phyloP scores from a whole-genome alignment of 1,284 basidiomycete genomes.

The Microbotryum scabiosae region DNA sequence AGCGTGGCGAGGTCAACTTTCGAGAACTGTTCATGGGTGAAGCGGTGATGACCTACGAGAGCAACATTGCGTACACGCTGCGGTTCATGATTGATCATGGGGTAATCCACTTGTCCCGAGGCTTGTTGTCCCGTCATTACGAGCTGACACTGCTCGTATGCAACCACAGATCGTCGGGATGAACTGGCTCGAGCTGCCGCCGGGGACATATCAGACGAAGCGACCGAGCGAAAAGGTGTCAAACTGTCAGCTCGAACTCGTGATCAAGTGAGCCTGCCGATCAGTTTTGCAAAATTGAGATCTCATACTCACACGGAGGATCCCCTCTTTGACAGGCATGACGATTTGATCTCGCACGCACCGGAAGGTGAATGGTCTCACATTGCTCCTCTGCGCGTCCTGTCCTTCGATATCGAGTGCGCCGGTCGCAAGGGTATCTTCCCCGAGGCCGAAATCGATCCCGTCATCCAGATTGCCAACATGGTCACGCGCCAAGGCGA shows the following conservation, averaged over 20 bases:
- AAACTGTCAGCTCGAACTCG: slow-evolving; percentile 76
- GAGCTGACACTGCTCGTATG: background rate
- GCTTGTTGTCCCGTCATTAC: background rate
- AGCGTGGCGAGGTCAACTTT: slow-evolving; percentile 69
- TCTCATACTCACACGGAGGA: slow-evolving; percentile 8
- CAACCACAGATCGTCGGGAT: slow-evolving; percentile 71
- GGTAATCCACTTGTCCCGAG: slow-evolving; percentile 44
- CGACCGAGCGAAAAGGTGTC: slow-evolving; percentile 56
- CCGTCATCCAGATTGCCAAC: slow-evolving; percentile 93
- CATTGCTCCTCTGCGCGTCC: slow-evolving; percentile 78
- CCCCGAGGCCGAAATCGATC: slow-evolving; percentile 76
- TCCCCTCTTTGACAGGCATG: slow-evolving; percentile 50
- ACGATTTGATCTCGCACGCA: slow-evolving; percentile 73
- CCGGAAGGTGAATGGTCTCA: slow-evolving; percentile 84
- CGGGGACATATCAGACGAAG: slow-evolving; percentile 64
- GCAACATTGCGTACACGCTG: slow-evolving; percentile 77
- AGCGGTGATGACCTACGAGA: slow-evolving; percentile 67
- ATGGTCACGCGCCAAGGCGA: slow-evolving; percentile 96
- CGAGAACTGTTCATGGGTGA: slow-evolving; percentile 52
- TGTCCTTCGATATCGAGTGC: slow-evolving; percentile 96
- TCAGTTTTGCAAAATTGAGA: too few relatives aligned
- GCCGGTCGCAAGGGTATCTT: slow-evolving; percentile 92
- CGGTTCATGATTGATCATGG: slow-evolving; percentile 95
- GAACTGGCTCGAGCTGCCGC: slow-evolving; percentile 91
- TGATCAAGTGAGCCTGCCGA: slow-evolving; percentile 51